phyloP scores from a whole-genome alignment of 2,329 filamentous ascomycete genomes.

The Chalaropsis ovoidea region DNA sequence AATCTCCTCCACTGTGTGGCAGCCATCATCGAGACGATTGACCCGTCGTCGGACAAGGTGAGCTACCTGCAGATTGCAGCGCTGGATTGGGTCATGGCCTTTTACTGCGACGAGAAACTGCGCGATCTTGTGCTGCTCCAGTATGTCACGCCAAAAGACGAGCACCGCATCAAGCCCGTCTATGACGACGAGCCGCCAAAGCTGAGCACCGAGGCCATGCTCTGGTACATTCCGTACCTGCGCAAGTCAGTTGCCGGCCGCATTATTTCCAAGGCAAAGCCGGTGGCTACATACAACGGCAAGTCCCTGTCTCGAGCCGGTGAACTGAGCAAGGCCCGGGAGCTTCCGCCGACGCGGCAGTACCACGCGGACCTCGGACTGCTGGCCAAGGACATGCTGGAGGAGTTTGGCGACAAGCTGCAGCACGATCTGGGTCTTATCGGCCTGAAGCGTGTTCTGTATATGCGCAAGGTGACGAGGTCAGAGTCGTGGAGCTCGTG shows the following conservation, averaged over 20 bases:
- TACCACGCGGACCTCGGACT: not conserved
- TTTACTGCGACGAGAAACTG: conserved; percentile 4
- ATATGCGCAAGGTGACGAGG: not conserved
- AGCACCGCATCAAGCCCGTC: not conserved
- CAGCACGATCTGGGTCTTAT: conserved; percentile 11
- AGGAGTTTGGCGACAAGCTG: conserved; percentile 3
- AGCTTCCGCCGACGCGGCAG: not conserved
- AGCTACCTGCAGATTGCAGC: conserved; percentile 5
- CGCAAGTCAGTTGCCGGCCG: not conserved
- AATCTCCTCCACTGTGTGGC: conserved; percentile 8
- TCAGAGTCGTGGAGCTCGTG: conserved; percentile 10
- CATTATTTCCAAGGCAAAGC: conserved; percentile 13
- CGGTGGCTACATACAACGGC: not conserved
- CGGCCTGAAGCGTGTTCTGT: conserved; percentile 1
- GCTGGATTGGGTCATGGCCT: conserved; percentile 9
- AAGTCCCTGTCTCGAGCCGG: conserved; percentile 5
- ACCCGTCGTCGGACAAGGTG: not conserved
- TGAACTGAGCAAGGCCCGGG: not conserved
- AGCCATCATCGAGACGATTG: conserved; percentile 13
- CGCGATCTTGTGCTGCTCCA: conserved; percentile 6
- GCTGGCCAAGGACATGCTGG: conserved; percentile 10
- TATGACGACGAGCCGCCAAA: not conserved
- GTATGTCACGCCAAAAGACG: not conserved
- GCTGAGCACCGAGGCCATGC: not conserved
- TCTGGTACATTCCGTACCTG: conserved; percentile 1